Base-by-base conservation (phyloP, 352 stramenopile genomes). In the Phytopythium montanum region DNA sequence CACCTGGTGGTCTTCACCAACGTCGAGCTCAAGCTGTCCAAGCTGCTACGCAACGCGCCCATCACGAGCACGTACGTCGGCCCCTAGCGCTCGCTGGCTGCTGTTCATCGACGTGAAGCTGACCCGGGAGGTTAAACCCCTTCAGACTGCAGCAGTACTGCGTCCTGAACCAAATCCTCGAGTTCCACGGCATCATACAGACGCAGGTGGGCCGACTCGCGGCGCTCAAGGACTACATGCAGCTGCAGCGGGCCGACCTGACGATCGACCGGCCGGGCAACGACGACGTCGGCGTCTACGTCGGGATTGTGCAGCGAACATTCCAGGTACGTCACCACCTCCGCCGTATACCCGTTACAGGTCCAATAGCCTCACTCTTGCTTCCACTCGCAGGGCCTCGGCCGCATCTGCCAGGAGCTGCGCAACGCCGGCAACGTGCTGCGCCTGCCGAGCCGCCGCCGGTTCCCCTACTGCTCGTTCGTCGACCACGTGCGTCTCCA, bases 121-220 rank as follows among this genome's bases (percentile, higher is more conserved):
- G 31, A 34, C 31, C 9, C 31, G 31, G 31, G 31, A 34, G 5
- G 31, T 34, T 5, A 9, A 36, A 6, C 7, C 31, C 13, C 31
- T 10, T 6, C 59, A 93, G 84, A 25, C 64, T 93, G 56, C 77
- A 91, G 60, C 79, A 93, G 41, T 93, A 91, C 61, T 91, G 81
- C 62, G 81, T 93, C 57, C 64, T 93, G 38, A 87, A 91, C 66
- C 84, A 93, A 68, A 90, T 93, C 60, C 75, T 93, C 50, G 84
- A 93, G 69, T 91, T 93, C 61, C 81, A 93, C 59, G 71, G 74
- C 54, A 73, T 84, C 48, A 61, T 87, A 51, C 81, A 90, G 64
- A 66, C 72, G 23, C 79, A 88, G 68, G 61, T 87, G 54, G 70
- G 67, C 8, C 65, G 63, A 6, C 67, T 92, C 34, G 69, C 72